These are phyloP conservation scores for Ophiostoma novo-ulmi DNA, from an alignment of 2,329 filamentous ascomycete genomes.

Conservation along the genomic window DNA sequence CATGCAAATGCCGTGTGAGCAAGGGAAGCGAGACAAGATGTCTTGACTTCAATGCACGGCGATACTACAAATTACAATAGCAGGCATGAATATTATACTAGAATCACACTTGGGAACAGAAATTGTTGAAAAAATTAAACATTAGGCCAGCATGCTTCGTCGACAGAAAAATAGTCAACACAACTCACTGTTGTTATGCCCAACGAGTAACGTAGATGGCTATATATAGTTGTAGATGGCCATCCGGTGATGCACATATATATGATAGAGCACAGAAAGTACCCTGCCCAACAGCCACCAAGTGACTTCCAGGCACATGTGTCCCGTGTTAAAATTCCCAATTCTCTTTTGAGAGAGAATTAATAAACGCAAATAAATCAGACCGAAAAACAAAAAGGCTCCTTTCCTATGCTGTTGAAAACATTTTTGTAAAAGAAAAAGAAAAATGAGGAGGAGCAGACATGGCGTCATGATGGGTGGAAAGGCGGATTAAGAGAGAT, in stretches of 20 bases:
- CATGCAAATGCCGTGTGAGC: too few relatives aligned
- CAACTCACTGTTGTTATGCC: not conserved
- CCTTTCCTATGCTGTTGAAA: constrained; percentile 33
- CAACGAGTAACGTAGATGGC: not conserved
- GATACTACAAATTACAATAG: too few relatives aligned
- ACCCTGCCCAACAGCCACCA: not conserved
- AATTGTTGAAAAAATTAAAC: not conserved
- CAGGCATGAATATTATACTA: too few relatives aligned
- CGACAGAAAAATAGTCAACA: not conserved
- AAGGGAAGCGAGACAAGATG: too few relatives aligned
- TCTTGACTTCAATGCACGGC: too few relatives aligned
- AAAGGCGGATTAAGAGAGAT: not conserved
- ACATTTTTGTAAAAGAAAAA: constrained; percentile 29
- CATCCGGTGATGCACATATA: constrained; percentile 3
- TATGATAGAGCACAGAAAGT: not conserved
- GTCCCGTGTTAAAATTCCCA: not conserved
- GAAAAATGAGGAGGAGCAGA: constrained; percentile 18
- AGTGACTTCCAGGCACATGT: not conserved
- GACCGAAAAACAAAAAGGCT: constrained; percentile 22
- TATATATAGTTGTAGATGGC: not conserved
- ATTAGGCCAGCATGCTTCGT: not conserved
- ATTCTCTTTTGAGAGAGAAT: not conserved
- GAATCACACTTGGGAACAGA: not conserved
- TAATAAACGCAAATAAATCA: constrained; percentile 10
- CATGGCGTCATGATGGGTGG: not conserved